Base-by-base conservation (phyloP, 371 early-diverging fungal species). In the Vairimorpha ceranae region DNA sequence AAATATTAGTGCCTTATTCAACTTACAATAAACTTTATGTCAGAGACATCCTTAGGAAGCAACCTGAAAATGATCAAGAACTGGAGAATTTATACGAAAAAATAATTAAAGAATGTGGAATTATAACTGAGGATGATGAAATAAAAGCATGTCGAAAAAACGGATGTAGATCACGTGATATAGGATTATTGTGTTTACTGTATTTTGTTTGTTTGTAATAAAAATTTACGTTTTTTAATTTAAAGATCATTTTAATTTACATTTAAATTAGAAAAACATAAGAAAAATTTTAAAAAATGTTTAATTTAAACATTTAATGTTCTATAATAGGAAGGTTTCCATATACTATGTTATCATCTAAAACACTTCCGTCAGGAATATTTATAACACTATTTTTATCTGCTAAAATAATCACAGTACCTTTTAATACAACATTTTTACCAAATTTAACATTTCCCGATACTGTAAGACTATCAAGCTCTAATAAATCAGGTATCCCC, bases 381-480 rank as follows among this genome's bases (percentile, higher is more conserved):
- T 94, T 91, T 70, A 96, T 96, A 54, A 91, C 87, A 38, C 87
- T 87, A 33, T 93, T 94, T 64, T 93, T 90, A 83, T 93, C 94
- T 38, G 97, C 95, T 14, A 95, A 93, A 79, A 97, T 94, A 78
- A 98, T 97, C 41, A 98, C 97, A 8, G 96, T 96, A 58, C 99
- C 99, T 77, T 90, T 76, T 3, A 95, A 86, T 14, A 86, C 88
- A 36, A 97, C 94, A 82, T 93, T 90, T 61, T 89, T 86, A 32
- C 97, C 97, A 83, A 98, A 94, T 19, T 87, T 87, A 33, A 98
- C 96, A 86, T 97, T 93, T 56, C 97, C 99, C 35, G 93, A 91
- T 4, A 97, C 95, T 0, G 95, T 96, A 56, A 98, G 83, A 81
- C 93, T 95, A 82, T 96, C 97, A 25, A 97, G 86, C 75, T 97